These are phyloP conservation scores for Stephania yunnanensis DNA, from an alignment of 164 flowering plant species.

Conservation along the genomic window DNA sequence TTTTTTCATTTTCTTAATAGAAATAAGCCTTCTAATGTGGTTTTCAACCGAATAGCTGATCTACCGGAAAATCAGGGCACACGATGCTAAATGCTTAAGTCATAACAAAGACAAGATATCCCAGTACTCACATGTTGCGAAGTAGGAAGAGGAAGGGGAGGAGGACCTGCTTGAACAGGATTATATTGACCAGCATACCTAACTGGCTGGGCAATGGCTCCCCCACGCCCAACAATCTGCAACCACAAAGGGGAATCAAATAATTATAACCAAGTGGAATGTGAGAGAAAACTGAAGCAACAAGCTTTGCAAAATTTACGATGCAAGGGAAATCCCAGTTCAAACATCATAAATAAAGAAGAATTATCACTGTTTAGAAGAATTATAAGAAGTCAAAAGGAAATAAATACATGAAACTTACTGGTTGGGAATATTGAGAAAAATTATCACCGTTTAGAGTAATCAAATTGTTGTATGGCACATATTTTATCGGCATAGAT, in stretches of 20 bases:
- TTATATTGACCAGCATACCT: constrained; percentile 50
- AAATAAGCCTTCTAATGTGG: neutral
- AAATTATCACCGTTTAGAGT: constrained; percentile 40
- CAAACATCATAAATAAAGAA: neutral
- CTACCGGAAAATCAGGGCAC: neutral
- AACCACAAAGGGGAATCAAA: constrained; percentile 13
- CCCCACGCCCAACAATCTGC: constrained; percentile 52
- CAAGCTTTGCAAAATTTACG: neutral
- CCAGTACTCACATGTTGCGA: constrained; percentile 52
- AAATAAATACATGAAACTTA: constrained; percentile 27
- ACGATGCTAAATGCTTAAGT: neutral
- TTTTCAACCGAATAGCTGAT: neutral
- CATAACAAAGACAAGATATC: neutral
- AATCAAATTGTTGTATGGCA: constrained; percentile 38
- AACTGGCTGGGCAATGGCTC: constrained; percentile 44
- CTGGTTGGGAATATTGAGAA: constrained; percentile 54
- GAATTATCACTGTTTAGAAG: neutral
- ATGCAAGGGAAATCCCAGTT: neutral
- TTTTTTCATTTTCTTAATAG: neutral
- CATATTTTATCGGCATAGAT: constrained; percentile 46
- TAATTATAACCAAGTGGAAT: neutral
- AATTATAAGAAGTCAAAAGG: neutral
- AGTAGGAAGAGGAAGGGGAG: constrained; percentile 49
- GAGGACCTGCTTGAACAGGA: constrained; percentile 44
- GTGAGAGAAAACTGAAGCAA: neutral